Evolutionary conservation across 768 basidiomycete species (phyloP), one percentile per base, ranked within the genome.

Genomic region (Pulveroboletus sp.): DNA sequence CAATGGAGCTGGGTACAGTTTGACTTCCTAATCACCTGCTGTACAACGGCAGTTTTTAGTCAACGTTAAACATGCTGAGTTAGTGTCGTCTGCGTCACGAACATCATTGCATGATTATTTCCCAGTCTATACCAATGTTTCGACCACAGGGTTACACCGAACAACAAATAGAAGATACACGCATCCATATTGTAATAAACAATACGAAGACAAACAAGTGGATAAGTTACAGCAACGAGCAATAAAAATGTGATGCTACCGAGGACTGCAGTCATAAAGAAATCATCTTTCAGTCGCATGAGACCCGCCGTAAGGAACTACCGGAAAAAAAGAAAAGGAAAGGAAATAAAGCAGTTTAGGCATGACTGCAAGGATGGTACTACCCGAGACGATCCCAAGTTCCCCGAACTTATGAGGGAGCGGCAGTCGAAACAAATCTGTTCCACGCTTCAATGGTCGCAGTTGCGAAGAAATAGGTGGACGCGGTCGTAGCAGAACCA

Each of bases 1-100:
- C 81, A 9, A 77, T 90, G 55, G 89, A 91, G 65, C 75, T 91
- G 28, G 81, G 81, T 72, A 69, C 82, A 69, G 1, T 62, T 11
- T 63, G 33, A 32, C 15, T 7, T 17, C 43, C 14, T 8, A 13
- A 32, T 10, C 21, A 15, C 13, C 18, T 21, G 27, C n/a, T 36
- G 24, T 15, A 39, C 4, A 1, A 10, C 40, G 17, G 27, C 8
- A 3, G 9, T 5, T 9, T 24, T 18, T 37, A 37, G 8, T 10
- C 8, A 2, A 21, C 43, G 56, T 47, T 6, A 45, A 1, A 21
- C 4, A 21, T 21, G 21, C 21, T 21, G 21, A 21, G 21, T 21
- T 21, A 4, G 21, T 21, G 4, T 21, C 21, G 21, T 21, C 4
- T 28, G 8, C 8, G 3, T 8, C 27, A 28, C 27, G 27, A 28